phyloP scores from a whole-genome alignment of 192 early-diverging fungal species.

The Backusella sp. region DNA sequence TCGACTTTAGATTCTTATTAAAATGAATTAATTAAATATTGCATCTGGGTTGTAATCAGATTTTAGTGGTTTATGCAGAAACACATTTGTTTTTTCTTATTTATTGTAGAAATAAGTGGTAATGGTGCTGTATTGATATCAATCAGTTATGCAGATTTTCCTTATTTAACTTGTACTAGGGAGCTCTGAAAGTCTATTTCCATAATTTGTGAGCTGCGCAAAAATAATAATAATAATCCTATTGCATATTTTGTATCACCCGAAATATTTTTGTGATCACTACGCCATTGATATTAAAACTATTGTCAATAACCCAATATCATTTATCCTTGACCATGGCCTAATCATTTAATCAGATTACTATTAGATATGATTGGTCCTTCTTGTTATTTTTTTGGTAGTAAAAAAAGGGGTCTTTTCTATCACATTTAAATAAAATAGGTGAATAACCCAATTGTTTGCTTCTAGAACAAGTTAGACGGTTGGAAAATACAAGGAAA shows the following conservation, averaged over 20 bases:
- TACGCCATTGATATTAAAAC: background rate
- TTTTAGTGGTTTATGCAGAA: background rate
- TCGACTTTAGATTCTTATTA: background rate
- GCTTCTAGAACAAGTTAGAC: background rate
- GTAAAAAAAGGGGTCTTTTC: background rate
- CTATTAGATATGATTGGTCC: background rate
- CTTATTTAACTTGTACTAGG: background rate
- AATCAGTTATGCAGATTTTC: background rate
- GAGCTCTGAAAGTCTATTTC: background rate
- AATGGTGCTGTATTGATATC: background rate
- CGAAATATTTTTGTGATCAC: background rate
- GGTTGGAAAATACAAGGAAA: no score
- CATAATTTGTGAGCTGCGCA: background rate
- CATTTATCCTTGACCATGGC: background rate
- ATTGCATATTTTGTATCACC: background rate
- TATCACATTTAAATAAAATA: background rate
- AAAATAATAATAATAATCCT: background rate
- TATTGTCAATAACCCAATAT: background rate
- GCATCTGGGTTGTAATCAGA: background rate
- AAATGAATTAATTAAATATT: background rate
- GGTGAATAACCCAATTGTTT: background rate
- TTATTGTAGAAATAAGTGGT: background rate
- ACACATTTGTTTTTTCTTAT: background rate
- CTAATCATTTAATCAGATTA: background rate
- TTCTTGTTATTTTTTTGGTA: background rate